Evolutionary conservation across 2,329 filamentous ascomycete genomes (phyloP).

Genomic region (Colletotrichum euphorbiae): DNA sequence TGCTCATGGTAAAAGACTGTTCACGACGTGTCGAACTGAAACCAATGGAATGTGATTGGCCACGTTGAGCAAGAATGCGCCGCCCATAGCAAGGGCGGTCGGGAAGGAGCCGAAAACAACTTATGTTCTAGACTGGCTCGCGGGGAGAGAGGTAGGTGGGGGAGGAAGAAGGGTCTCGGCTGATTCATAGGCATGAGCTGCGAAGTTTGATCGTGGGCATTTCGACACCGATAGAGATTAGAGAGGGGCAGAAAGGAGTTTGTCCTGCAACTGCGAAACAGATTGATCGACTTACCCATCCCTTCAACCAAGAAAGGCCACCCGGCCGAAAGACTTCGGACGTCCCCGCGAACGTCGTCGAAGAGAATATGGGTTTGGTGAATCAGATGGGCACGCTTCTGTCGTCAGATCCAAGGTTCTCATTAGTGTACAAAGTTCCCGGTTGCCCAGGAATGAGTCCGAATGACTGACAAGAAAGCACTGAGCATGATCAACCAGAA

Average conservation of each 20-base stretch:
- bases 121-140: slow-evolving; percentile 25
- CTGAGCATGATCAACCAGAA: slow-evolving; percentile 22
- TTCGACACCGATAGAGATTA: slow-evolving; percentile 3
- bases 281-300: slow-evolving; percentile 19
- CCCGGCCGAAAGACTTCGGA: slow-evolving; percentile 20
- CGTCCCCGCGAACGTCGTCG: background rate
- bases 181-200: background rate
- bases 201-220: background rate
- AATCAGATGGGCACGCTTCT: background rate
- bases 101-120: slow-evolving; percentile 28
- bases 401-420: slow-evolving; percentile 15
- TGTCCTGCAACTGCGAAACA: background rate
- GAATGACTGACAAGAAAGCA: slow-evolving; percentile 13
- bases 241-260: background rate
- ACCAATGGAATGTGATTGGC: slow-evolving; percentile 15
- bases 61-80: slow-evolving; percentile 1
- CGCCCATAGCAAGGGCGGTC: slow-evolving; percentile 2
- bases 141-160: background rate
- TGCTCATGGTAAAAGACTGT: background rate
- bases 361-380: slow-evolving; percentile 15
- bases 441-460: background rate
- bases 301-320: background rate
- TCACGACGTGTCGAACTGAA: slow-evolving; percentile 29
- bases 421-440: background rate
- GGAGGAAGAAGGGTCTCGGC: background rate